A percentile compares a stretch with the other conserved stretches of the same genome.
These are phyloP conservation scores for Lactarius sp. DNA, from an alignment of 768 basidiomycete genomes.

Conservation along the genomic window DNA sequence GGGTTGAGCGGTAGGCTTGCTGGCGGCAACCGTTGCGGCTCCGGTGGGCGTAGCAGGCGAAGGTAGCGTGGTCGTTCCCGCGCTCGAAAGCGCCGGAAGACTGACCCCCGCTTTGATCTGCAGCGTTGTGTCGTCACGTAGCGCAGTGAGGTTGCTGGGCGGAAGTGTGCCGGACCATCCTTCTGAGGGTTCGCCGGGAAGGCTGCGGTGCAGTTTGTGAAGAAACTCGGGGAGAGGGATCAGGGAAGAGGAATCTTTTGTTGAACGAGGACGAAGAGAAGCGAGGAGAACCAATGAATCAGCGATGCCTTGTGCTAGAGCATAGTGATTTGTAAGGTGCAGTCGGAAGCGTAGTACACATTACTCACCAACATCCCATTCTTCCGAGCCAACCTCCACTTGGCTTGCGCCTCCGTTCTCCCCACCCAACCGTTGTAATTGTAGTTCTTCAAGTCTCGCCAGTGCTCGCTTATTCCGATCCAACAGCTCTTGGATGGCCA, in stretches of 20 bases:
- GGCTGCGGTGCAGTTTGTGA: conserved; percentile 65
- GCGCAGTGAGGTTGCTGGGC: conserved; percentile 48
- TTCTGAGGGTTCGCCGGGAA: conserved; percentile 52
- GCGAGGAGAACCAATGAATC: conserved; percentile 63
- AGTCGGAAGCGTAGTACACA: conserved; percentile 3
- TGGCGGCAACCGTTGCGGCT: conserved; percentile 33
- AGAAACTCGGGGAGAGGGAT: conserved; percentile 60
- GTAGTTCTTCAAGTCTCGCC: conserved; percentile 58
- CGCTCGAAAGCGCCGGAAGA: conserved; percentile 12
- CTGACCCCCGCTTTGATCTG: conserved; percentile 45
- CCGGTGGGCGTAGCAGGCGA: conserved; percentile 20
- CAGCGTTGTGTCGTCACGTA: conserved; percentile 72
- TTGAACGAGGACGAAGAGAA: conserved; percentile 63
- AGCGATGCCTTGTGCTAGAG: conserved; percentile 63
- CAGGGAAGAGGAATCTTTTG: conserved; percentile 44
- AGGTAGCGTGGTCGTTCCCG: conserved; percentile 23
- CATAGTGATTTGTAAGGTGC: background rate
- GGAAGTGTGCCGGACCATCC: conserved; percentile 78
- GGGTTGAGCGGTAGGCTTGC: conserved; percentile 30
- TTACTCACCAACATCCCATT: conserved; percentile 72
- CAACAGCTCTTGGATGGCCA: conserved; percentile 62
- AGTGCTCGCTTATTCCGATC: conserved; percentile 62
- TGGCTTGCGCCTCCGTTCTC: conserved; percentile 40
- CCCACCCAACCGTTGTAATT: conserved; percentile 48
- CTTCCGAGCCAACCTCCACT: conserved; percentile 67